Evolutionary conservation across 257 asterid species (phyloP), one percentile per base, ranked within the genome.

Genomic region (Penstemon newberryi): DNA sequence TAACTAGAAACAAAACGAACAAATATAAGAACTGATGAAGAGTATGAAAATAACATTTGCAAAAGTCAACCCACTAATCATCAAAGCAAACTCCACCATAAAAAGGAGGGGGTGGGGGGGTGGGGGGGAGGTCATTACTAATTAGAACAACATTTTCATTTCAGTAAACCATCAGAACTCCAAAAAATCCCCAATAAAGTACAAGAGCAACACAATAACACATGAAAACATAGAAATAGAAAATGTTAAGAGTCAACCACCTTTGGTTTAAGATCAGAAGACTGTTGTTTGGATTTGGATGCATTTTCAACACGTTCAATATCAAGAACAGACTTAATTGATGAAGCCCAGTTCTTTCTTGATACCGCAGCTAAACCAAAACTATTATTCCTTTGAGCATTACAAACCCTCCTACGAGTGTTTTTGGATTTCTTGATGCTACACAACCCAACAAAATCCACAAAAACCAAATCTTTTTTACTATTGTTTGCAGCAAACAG

Each of bases 281-380:
- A 33, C 46, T 68, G 70, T 13, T 66, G 54, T 46, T 44, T 37
- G 2, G 78, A 63, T 39, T 50, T 37, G 0, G 76, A 66, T 67
- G 59, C 79, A 75, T 52, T 64, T 15, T 18, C 18, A 56, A 64
- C 80, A 52, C 80, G 84, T 58, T 84, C 84, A 49, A 78, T 68
- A 66, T 85, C 90, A 80, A 85, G 83, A 78, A 76, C 86, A 47
- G 90, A 73, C 63, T 80, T 74, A 70, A 85, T 72, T 8, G 90
- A 80, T 4, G 79, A 62, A 9, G 37, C 81, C 84, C 85, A 77
- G 55, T 63, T 78, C 10, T 56, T 80, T 56, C 56, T 71, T 5
- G 74, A 50, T 25, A 25, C 33, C 25, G 60, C 75, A n/a, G 73
- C 63, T 33, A 75, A 60, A 9, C 78, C 82, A 55, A 65, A 45